phyloP scores from a whole-genome alignment of 2,329 filamentous ascomycete species.

The Colletotrichum brevisporum region DNA sequence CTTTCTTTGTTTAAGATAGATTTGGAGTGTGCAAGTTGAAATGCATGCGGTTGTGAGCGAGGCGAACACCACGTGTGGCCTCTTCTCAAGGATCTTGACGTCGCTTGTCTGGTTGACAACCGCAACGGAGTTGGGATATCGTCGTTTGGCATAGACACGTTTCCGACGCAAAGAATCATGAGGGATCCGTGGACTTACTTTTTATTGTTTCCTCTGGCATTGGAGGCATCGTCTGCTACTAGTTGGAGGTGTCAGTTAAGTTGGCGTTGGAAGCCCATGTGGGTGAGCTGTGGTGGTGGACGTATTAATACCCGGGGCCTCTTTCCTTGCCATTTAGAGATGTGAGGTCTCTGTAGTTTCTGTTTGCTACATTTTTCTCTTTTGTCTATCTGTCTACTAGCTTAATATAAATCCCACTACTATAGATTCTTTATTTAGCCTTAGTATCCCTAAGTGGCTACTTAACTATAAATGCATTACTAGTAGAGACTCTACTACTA shows the following conservation, averaged over 20 bases:
- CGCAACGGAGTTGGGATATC: conserved; percentile 12
- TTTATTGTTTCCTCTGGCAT: conserved; percentile 30
- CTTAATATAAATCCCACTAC: no score
- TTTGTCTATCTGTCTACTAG: neutral
- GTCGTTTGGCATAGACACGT: conserved; percentile 8
- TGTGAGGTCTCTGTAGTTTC: conserved; percentile 39
- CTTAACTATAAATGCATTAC: no score
- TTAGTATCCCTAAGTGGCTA: no score
- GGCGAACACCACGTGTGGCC: neutral
- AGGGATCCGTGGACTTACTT: neutral
- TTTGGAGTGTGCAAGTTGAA: neutral
- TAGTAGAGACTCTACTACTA: no score
- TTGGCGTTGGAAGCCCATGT: conserved; percentile 20
- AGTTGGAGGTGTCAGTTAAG: no score
- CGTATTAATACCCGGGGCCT: conserved; percentile 40
- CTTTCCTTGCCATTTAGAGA: conserved; percentile 39
- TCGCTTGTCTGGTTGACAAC: neutral
- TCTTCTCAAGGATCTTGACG: no score
- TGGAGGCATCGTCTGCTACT: neutral
- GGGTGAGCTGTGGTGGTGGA: conserved; percentile 19
- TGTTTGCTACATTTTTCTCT: conserved; percentile 13
- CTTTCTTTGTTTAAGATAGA: conserved; percentile 4
- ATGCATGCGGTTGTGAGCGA: conserved; percentile 17
- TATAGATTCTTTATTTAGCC: no score
- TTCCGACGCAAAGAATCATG: neutral